Evolutionary conservation across 768 basidiomycete genomes (phyloP).

Genomic region (Boletus speciosus): DNA sequence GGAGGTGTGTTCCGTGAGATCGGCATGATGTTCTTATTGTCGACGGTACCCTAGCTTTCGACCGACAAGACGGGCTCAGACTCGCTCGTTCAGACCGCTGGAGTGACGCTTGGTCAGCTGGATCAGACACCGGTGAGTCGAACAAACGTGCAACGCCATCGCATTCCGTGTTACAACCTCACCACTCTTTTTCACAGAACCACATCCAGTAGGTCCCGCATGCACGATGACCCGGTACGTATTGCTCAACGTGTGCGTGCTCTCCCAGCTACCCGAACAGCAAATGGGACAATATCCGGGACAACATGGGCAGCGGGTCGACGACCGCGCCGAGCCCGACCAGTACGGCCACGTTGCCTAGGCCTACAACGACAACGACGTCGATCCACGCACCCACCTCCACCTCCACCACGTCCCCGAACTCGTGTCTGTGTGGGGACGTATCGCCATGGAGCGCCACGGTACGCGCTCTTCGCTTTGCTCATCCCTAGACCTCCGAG

Average conservation of each 20-base stretch:
- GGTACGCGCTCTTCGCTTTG: conserved; percentile 11
- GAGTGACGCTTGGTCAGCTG: conserved; percentile 45
- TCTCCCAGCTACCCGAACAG: conserved; percentile 55
- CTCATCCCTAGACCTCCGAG: neutral
- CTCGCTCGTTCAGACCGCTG: conserved; percentile 56
- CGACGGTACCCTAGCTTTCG: conserved; percentile 38
- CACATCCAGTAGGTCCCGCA: conserved; percentile 47
- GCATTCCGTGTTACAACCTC: neutral
- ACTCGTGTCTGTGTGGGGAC: conserved; percentile 38
- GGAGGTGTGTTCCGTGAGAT: conserved; percentile 38
- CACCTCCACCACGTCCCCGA: conserved; percentile 6
- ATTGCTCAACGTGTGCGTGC: neutral
- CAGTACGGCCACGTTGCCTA: conserved; percentile 6
- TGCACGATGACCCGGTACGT: neutral
- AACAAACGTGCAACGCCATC: neutral
- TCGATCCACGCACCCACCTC: conserved; percentile 7
- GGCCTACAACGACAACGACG: neutral
- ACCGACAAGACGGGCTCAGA: conserved; percentile 55
- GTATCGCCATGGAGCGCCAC: conserved; percentile 40
- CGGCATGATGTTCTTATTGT: neutral
- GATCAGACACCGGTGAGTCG: conserved; percentile 47
- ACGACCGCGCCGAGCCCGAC: conserved; percentile 21
- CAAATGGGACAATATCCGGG: conserved; percentile 68
- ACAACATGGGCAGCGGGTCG: conserved; percentile 49
- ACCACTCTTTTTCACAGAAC: conserved; percentile 35